Conservation (phyloP, 805 yeast species). For the Blastobotrys parvus region DNA sequence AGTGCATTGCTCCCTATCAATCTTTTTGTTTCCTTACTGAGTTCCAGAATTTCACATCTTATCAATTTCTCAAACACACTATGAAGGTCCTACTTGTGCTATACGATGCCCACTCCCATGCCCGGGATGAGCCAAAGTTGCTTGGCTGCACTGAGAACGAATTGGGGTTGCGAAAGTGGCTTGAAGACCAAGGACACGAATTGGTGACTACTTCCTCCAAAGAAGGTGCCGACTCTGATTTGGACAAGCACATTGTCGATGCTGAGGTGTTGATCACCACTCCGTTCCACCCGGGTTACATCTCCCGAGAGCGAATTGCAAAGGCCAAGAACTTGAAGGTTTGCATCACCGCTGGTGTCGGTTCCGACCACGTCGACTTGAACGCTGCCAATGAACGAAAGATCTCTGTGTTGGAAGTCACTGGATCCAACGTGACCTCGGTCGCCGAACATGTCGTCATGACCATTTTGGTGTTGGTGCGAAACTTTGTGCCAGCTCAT, state of each 20-base stretch:
- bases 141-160: conserved; percentile 71
- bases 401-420: conserved; percentile 68
- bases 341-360: conserved; percentile 75
- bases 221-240: conserved; percentile 49
- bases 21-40: too few relatives aligned
- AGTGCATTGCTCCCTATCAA: too few relatives aligned
- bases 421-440: conserved; percentile 72
- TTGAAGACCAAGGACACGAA: conserved; percentile 59
- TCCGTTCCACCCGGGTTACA: conserved; percentile 77
- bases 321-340: conserved; percentile 62
- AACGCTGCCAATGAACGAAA: conserved; percentile 55
- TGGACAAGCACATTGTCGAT: conserved; percentile 59
- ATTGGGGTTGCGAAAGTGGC: conserved; percentile 57
- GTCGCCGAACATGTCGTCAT: conserved; percentile 77
- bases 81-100: conserved; percentile 47
- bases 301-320: conserved; percentile 55
- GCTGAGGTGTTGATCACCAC: conserved; percentile 75
- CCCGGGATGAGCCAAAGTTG: conserved; percentile 49
- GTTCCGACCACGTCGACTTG: conserved; percentile 73
- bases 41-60: background rate
- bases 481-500: conserved; percentile 76
- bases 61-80: background rate
- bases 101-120: conserved; percentile 52
- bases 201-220: conserved; percentile 59
- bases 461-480: conserved; percentile 61